These are phyloP conservation scores for Linum lewisii DNA, from an alignment of 345 rosid species.

Conservation along the genomic window DNA sequence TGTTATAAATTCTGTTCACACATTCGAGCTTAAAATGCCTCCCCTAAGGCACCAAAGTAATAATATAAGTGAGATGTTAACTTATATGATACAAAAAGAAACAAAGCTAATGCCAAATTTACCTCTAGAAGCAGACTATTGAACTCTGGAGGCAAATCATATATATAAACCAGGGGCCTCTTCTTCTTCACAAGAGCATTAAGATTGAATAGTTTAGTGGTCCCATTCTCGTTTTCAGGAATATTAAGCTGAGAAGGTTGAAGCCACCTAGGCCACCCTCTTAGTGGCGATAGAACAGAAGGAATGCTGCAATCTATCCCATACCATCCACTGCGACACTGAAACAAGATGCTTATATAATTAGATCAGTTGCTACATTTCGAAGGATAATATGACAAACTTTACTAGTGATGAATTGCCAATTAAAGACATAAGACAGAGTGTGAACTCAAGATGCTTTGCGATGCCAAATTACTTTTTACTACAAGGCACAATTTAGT, in stretches of 20 bases:
- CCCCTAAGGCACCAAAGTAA: slow-evolving; percentile 46
- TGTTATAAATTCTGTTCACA: slow-evolving; percentile 78
- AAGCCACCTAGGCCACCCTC: slow-evolving; percentile 91
- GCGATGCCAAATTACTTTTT: too few relatives aligned
- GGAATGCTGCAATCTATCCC: slow-evolving; percentile 90
- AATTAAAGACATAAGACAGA: too few relatives aligned
- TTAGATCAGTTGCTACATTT: not conserved
- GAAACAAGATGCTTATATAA: slow-evolving; percentile 8
- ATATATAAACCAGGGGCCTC: slow-evolving; percentile 85
- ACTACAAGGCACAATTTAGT: too few relatives aligned
- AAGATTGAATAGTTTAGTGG: slow-evolving; percentile 39
- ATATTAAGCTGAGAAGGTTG: slow-evolving; percentile 73
- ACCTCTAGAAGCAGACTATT: slow-evolving; percentile 96
- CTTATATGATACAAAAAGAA: slow-evolving; percentile 9
- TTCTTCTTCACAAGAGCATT: slow-evolving; percentile 59
- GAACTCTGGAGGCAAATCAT: slow-evolving; percentile 90
- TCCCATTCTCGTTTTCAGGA: slow-evolving; percentile 29
- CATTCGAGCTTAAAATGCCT: slow-evolving; percentile 86
- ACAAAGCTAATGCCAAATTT: slow-evolving; percentile 14
- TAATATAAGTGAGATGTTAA: slow-evolving; percentile 13
- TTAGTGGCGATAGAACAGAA: slow-evolving; percentile 57
- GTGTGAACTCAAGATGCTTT: too few relatives aligned
- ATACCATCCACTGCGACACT: slow-evolving; percentile 89
- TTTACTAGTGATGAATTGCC: too few relatives aligned
- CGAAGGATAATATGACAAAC: not conserved